Percentiles rank a stretch among this genome's conserved stretches.
phyloP scores from a whole-genome alignment of 2,329 filamentous ascomycete genomes.

The Ophiostoma sp. region DNA sequence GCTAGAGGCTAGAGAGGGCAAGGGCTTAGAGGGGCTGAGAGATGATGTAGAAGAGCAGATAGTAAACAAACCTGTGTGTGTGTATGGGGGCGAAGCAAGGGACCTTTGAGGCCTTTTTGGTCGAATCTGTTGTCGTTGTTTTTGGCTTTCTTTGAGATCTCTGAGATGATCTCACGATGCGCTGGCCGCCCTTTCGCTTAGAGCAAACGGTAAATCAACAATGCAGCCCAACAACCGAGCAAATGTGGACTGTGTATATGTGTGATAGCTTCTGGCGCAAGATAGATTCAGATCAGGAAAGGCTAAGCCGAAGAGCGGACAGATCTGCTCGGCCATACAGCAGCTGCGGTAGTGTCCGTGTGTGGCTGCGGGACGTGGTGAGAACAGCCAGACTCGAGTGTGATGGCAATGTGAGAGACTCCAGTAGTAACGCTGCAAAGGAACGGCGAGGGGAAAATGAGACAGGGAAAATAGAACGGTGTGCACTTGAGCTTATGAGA shows the following conservation, averaged over 20 bases:
- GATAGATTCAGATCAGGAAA: neutral
- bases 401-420: neutral
- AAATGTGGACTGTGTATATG: neutral
- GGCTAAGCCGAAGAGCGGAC: neutral
- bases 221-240: neutral
- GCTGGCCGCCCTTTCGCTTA: neutral
- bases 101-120: neutral
- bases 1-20: neutral
- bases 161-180: constrained; percentile 8
- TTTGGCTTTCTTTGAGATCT: neutral
- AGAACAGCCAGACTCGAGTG: neutral
- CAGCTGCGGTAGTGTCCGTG: neutral
- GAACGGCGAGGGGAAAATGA: too few relatives aligned
- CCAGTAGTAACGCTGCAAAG: too few relatives aligned
- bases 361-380: neutral
- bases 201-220: neutral
- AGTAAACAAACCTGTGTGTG: neutral
- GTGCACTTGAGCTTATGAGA: too few relatives aligned
- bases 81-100: constrained; percentile 9
- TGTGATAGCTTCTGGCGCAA: neutral
- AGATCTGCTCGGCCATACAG: neutral
- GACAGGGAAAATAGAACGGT: too few relatives aligned
- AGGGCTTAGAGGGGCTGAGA: neutral
- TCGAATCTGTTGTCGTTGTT: neutral
- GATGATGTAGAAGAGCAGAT: neutral